Base-by-base conservation (phyloP, 306 rosid species). In the Begonia peltatifolia region DNA sequence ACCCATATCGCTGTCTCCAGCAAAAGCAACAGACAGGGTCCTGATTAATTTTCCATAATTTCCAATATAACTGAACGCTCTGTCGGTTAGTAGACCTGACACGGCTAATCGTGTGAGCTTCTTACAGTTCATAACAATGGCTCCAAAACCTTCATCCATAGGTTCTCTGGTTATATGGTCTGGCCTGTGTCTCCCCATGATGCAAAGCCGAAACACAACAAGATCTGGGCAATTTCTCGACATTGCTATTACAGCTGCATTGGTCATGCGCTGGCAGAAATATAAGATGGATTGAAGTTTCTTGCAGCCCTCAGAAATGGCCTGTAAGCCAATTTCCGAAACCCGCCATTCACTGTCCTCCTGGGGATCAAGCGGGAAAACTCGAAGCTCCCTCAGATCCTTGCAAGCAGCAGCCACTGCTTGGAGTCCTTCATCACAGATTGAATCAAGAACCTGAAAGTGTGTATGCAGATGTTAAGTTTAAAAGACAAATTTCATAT, bases 71-170 rank as follows among this genome's bases (percentile, higher is more conserved):
- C 62, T 59, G 56, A 87, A 87, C 47, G 81, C 90, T 38, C 49
- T 73, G 64, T 87, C 96, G 11, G 94, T 87, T 56, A 87, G 75
- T 65, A 87, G 65, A 53, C 96, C 96, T 50, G 96, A 83, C 13
- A 74, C 70, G 43, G 94, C 94, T 22, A 87, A 93, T 25, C 96
- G 81, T n/a, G 94, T 83, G 42, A 87, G 89, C 82, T 83, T 80
- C 81, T 80, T 87, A 65, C 96, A 83, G 69, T 87, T 87, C 82
- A 36, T 83, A 62, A 87, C 96, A 62, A 87, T 87, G 57, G 94
- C 96, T 50, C 96, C 94, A 48, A 87, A 83, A 48, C 96, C 96
- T 60, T 80, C 81, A 65, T 87, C 96, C 96, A 87, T 87, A 53
- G 96, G 83, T 49, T 68, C 63, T n/a, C 59, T 56, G 2, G 96